Conservation (phyloP, 2,329 filamentous ascomycete species). For the Xylariaceae sp. region DNA sequence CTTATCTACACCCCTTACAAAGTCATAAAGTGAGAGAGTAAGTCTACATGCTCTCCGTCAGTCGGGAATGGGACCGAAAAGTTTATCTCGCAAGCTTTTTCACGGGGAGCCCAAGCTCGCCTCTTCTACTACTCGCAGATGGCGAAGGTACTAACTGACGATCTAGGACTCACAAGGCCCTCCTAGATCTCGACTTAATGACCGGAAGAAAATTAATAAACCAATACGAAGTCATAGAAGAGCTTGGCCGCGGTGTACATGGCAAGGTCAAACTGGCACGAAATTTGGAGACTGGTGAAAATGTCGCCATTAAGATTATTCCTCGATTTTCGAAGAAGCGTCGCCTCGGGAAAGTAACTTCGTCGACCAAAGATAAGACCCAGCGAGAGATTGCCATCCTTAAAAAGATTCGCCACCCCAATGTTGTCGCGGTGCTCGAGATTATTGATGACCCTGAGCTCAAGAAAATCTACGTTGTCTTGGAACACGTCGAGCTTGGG, state of each 20-base stretch:
- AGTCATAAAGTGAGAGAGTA: constrained; percentile 73
- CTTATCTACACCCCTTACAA: constrained; percentile 67
- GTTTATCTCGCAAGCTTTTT: no score
- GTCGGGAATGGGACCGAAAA: neutral
- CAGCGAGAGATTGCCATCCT: constrained; percentile 97
- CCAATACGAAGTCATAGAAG: constrained; percentile 94
- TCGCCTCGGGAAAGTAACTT: constrained; percentile 77
- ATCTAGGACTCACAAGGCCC: constrained; percentile 75
- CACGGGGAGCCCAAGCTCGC: no score
- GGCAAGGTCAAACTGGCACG: constrained; percentile 96
- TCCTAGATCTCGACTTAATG: constrained; percentile 81
- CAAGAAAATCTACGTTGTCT: constrained; percentile 97
- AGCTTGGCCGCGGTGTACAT: constrained; percentile 92
- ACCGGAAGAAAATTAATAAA: constrained; percentile 97
- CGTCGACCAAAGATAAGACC: constrained; percentile 69
- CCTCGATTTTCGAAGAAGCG: constrained; percentile 91
- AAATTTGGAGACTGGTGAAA: constrained; percentile 68
- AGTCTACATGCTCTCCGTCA: constrained; percentile 36
- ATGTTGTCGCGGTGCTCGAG: constrained; percentile 90
- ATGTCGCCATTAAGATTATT: constrained; percentile 98
- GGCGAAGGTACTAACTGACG: constrained; percentile 10
- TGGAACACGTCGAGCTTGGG: constrained; percentile 90
- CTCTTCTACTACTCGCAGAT: neutral
- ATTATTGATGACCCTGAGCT: constrained; percentile 95
- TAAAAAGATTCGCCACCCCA: constrained; percentile 97